Conservation (phyloP, 768 basidiomycete species). For the Leccinellum rugosiceps region DNA sequence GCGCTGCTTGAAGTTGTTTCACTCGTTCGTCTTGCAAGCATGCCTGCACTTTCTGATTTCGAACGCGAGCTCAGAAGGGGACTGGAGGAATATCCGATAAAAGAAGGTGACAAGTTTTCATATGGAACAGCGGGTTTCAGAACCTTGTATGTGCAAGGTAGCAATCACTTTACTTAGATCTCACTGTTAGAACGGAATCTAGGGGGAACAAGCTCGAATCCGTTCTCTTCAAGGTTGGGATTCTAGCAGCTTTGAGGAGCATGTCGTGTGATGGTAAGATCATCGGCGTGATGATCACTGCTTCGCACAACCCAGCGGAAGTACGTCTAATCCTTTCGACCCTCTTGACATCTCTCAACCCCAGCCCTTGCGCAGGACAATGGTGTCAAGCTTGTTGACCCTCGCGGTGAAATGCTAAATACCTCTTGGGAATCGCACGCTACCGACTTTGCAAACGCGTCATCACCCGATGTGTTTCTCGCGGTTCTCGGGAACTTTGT, state of each 20-base stretch:
- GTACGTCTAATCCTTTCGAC: slow-evolving; percentile 41
- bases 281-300: slow-evolving; percentile 98
- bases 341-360: neutral
- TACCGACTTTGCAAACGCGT: slow-evolving; percentile 81
- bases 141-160: slow-evolving; percentile 60
- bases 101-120: slow-evolving; percentile 62
- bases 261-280: slow-evolving; percentile 87
- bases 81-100: slow-evolving; percentile 68
- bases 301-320: slow-evolving; percentile 98
- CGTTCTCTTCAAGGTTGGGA: slow-evolving; percentile 90
- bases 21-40: slow-evolving; percentile 12
- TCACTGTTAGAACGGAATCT: slow-evolving; percentile 12
- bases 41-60: slow-evolving; percentile 34
- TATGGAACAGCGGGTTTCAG: slow-evolving; percentile 97
- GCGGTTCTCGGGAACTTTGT: slow-evolving; percentile 61
- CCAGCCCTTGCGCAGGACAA: slow-evolving; percentile 66
- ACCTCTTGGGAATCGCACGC: slow-evolving; percentile 89
- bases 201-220: slow-evolving; percentile 77
- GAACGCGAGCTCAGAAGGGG: slow-evolving; percentile 46
- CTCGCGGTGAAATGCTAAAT: slow-evolving; percentile 96
- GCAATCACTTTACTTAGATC: slow-evolving; percentile 2
- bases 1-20: neutral
- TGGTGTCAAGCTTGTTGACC: slow-evolving; percentile 97
- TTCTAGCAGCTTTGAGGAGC: slow-evolving; percentile 87
- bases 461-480: slow-evolving; percentile 71